A percentile compares a stretch with the other conserved stretches of the same genome.
Evolutionary conservation across 495 filamentous ascomycete genomes (phyloP).

Genomic region (Neurospora sp.): DNA sequence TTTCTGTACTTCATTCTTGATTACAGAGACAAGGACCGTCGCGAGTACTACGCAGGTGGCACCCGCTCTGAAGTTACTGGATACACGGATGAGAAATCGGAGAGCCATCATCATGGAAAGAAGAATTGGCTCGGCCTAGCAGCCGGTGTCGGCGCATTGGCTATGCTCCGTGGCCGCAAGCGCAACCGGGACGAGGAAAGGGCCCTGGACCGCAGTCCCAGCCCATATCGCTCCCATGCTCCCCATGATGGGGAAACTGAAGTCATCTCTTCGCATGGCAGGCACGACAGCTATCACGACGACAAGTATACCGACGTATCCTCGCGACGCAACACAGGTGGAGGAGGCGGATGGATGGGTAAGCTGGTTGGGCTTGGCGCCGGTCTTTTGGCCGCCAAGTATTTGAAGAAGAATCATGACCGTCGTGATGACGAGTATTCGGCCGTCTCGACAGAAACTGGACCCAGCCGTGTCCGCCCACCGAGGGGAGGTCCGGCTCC

Average conservation of each 20-base stretch:
- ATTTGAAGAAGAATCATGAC: conserved; percentile 49
- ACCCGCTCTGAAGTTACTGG: conserved; percentile 1
- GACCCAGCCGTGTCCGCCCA: conserved; percentile 32
- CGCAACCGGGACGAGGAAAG: conserved; percentile 30
- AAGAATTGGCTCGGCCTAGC: conserved; percentile 40
- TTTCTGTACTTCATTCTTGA: conserved; percentile 63
- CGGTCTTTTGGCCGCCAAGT: conserved; percentile 51
- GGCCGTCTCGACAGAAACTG: conserved; percentile 41
- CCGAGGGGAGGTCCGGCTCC: conserved; percentile 22
- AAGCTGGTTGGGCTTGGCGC: conserved; percentile 58
- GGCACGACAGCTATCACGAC: conserved; percentile 43
- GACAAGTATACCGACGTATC: conserved; percentile 47
- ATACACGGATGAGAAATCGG: conserved; percentile 24
- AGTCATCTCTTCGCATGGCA: conserved; percentile 38
- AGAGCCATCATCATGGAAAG: conserved; percentile 24
- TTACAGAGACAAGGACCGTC: conserved; percentile 45
- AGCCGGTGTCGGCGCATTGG: conserved; percentile 51
- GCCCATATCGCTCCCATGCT: conserved; percentile 17
- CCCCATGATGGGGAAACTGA: conserved; percentile 29
- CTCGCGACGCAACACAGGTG: conserved; percentile 13
- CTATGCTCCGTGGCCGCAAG: conserved; percentile 38
- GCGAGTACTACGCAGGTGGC: conserved; percentile 1
- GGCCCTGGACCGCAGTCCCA: conserved; percentile 24
- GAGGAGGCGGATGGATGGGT: conserved; percentile 49
- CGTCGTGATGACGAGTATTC: conserved; percentile 52